A percentile compares a stretch with the other conserved stretches of the same genome.
Evolutionary conservation across 179 eudicot species (phyloP).

Genomic region (Silene vulgaris): DNA sequence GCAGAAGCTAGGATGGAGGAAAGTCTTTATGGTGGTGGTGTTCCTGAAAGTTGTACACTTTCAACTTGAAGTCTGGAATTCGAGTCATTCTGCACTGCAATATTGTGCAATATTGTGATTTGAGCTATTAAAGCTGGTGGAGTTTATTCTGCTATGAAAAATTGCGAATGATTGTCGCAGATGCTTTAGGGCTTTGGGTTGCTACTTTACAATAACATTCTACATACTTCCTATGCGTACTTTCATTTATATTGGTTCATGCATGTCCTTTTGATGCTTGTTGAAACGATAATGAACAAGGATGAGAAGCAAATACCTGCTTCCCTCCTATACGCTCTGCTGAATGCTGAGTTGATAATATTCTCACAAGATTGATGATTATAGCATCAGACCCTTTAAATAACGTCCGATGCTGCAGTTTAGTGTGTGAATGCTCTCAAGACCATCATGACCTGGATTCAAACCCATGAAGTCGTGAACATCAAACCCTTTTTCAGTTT

Average conservation of each 20-base stretch:
- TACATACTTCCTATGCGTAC: neutral
- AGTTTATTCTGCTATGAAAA: neutral
- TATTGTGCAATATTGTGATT: neutral
- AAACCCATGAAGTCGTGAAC: no score
- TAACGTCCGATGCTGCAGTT: neutral
- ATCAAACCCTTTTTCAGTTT: no score
- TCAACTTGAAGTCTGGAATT: neutral
- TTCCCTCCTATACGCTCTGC: neutral
- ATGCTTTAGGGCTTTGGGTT: neutral
- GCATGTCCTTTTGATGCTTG: neutral
- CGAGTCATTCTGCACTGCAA: neutral
- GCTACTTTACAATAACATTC: neutral
- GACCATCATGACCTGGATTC: neutral
- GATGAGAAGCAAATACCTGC: constrained; percentile 1
- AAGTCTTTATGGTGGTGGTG: neutral
- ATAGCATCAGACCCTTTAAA: neutral
- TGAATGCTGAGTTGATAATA: neutral
- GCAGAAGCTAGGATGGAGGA: neutral
- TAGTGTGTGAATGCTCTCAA: neutral
- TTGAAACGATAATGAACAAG: neutral
- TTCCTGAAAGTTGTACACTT: neutral
- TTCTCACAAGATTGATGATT: no score
- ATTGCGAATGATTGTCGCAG: neutral
- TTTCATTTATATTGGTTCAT: no score
- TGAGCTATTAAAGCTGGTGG: neutral